Conservation (phyloP, 768 basidiomycete species). For the Serpula lacrymans region DNA sequence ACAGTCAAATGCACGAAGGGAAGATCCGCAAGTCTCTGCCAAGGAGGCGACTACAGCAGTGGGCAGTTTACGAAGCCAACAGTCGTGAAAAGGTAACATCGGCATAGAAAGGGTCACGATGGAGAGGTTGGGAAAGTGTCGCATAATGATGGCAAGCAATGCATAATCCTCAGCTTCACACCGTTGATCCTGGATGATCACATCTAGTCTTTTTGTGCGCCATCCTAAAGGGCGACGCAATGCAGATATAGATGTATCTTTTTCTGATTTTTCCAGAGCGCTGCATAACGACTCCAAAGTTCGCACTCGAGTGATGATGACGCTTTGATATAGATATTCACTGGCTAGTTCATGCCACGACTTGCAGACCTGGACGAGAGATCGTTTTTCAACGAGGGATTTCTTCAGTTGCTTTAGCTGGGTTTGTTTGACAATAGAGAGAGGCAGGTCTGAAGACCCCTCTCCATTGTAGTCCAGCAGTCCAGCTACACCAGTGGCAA, state of each 20-base stretch:
- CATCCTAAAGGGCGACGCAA: conserved; percentile 13
- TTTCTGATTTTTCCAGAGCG: conserved; percentile 9
- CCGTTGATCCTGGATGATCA: conserved; percentile 21
- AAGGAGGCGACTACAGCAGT: conserved; percentile 16
- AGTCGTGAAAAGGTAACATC: conserved; percentile 18
- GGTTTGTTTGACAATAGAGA: conserved; percentile 10
- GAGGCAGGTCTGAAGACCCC: conserved; percentile 17
- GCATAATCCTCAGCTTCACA: conserved; percentile 22
- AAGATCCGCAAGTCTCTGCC: conserved; percentile 22
- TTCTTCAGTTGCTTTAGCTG: conserved; percentile 14
- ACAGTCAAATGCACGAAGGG: conserved; percentile 24
- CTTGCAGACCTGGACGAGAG: conserved; percentile 20
- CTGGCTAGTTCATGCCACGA: conserved; percentile 18
- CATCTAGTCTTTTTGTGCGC: conserved; percentile 25
- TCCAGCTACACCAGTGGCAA: conserved; percentile 13
- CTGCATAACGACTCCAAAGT: conserved; percentile 12
- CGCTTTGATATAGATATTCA: conserved; percentile 19
- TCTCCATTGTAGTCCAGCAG: conserved; percentile 10
- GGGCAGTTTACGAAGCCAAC: conserved; percentile 25
- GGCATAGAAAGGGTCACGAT: conserved; percentile 24
- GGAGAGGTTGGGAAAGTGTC: conserved; percentile 22
- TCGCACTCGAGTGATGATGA: conserved; percentile 18
- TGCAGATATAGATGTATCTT: conserved; percentile 1
- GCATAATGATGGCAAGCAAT: conserved; percentile 18
- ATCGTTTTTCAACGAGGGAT: conserved; percentile 20